phyloP scores from a whole-genome alignment of 2,329 filamentous ascomycete genomes.

The Colletotrichum sojae region DNA sequence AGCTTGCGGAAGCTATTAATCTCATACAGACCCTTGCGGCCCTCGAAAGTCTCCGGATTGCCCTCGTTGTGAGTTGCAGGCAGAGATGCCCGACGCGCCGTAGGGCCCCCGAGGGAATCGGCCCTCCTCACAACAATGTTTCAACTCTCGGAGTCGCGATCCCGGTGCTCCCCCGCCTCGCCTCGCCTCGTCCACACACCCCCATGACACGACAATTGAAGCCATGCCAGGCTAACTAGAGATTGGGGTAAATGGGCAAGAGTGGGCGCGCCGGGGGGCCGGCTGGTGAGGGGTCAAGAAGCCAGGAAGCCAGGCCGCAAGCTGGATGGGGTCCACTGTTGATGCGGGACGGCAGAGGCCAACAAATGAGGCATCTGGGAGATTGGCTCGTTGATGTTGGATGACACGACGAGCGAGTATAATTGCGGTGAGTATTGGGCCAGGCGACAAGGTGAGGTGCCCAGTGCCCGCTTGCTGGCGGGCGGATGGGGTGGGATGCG shows the following conservation, averaged over 20 bases:
- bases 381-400: neutral
- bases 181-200: constrained; percentile 8
- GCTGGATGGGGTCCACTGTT: constrained; percentile 7
- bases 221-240: constrained; percentile 22
- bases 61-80: neutral
- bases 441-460: constrained; percentile 2
- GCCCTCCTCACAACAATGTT: constrained; percentile 19
- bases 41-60: neutral
- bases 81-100: constrained; percentile 12
- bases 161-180: constrained; percentile 6
- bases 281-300: constrained; percentile 12
- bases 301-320: neutral
- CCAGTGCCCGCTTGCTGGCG: constrained; percentile 1
- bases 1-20: constrained; percentile 2
- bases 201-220: neutral
- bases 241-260: constrained; percentile 23
- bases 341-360: constrained; percentile 8
- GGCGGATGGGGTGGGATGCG: neutral
- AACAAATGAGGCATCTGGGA: neutral
- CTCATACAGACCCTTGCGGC: neutral
- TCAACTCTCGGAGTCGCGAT: constrained; percentile 25
- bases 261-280: constrained; percentile 1
- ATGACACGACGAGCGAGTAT: constrained; percentile 7
- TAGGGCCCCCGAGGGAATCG: constrained; percentile 1
- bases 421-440: constrained; percentile 29